Base-by-base conservation (phyloP, 73 alveolate species). In the Paramecium primaurelia region DNA sequence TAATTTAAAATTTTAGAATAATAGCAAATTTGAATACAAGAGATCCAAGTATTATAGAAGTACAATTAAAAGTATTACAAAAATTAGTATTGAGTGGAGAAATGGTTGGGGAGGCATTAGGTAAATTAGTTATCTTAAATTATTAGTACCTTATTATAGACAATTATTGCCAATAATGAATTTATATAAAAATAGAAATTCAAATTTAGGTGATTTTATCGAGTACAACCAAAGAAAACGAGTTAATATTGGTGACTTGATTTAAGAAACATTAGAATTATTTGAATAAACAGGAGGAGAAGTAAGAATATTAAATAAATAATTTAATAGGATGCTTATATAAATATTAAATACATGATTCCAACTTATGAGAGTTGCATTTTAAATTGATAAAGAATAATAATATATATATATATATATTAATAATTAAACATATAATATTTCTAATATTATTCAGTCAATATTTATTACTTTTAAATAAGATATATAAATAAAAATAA, bases 291-390 rank as follows among this genome's bases (percentile, higher is more conserved):
- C 97, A 77, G 99, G 99, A 32, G 99, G 99, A 71, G 99, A 98
- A 73, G 95, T 92, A 75, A 58, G 8, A 54, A 18, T 54, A 1
- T 49, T 40, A 40, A 14, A 54, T 49, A 10, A 83, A 16, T 49
- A 71, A 38, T 47, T 3, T n/a, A 28, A 11, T 93, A 94, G 96
- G 99, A 99, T 94, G 99, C 99, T 47, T 99, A 98, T 95, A 99
- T 99, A 96, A 99, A 99, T 97, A 99, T 99, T 96, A 99, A 99
- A 98, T 99, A 99, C 96, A 99, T 99, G 99, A 98, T 99, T 88
- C 99, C 99, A 25, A 98, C 99, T 68, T 99, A 99, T 86, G 99
- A 99, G 95, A 95, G 99, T 88, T 99, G 99, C 86, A 99, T 98
- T 8, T 96, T 96, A 58, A 93, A 94, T 94, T 96, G 96, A 64